Conservation (phyloP, 2,329 filamentous ascomycete species). For the Alternaria sp. region DNA sequence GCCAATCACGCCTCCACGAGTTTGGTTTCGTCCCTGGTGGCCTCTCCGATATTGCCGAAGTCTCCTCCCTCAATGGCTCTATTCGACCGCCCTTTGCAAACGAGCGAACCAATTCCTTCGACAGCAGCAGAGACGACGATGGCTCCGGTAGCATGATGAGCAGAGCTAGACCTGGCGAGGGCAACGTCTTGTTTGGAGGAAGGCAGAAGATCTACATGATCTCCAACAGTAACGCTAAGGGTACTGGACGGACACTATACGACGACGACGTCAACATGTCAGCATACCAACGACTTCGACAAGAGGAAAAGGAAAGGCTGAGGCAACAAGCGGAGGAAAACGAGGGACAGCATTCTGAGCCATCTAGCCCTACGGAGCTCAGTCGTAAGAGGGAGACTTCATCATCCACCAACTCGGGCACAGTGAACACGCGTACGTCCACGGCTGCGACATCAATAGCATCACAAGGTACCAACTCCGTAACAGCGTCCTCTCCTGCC, state of each 20-base stretch:
- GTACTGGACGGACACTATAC: conserved; percentile 72
- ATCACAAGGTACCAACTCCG: conserved; percentile 67
- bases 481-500: conserved; percentile 45
- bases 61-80: conserved; percentile 72
- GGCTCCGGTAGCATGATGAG: conserved; percentile 83
- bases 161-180: conserved; percentile 81
- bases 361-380: conserved; percentile 65
- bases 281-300: conserved; percentile 80
- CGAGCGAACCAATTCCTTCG: conserved; percentile 71
- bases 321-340: conserved; percentile 43
- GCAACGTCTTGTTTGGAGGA: conserved; percentile 93
- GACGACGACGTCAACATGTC: conserved; percentile 87
- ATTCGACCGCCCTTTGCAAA: conserved; percentile 68
- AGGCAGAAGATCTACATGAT: conserved; percentile 96
- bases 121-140: conserved; percentile 70
- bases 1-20: conserved; percentile 79
- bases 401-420: conserved; percentile 83
- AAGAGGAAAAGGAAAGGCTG: conserved; percentile 59
- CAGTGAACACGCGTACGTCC: conserved; percentile 73
- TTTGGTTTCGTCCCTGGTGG: conserved; percentile 69
- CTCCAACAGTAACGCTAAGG: conserved; percentile 60
- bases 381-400: conserved; percentile 80
- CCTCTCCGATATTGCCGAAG: conserved; percentile 88
- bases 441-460: conserved; percentile 88
- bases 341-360: conserved; percentile 53